Evolutionary conservation across 31 red algal species (phyloP), one percentile per base, ranked within the genome.

Genomic region (Endocladia muricata): DNA sequence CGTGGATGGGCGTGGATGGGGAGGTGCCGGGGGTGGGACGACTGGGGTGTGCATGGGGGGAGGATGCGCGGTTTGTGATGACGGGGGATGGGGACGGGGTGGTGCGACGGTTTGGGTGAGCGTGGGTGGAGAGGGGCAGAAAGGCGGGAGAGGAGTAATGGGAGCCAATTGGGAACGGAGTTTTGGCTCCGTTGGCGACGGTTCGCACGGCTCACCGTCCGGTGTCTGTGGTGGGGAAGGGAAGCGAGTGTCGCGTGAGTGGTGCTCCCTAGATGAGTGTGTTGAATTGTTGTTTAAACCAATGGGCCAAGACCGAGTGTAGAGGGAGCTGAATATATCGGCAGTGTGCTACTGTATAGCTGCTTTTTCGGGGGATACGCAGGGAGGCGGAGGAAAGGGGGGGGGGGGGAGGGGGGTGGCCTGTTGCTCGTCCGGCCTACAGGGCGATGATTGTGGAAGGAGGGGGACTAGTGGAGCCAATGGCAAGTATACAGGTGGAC

Each of bases 31-130:
- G 76, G 25, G 60, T 32, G 3, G 54, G 28, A 15, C 64, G 78
- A 22, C 65, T 55, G 61, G 77, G 77, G 3, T 36, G 62, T 9
- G 77, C 44, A 26, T 81, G 77, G 77, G 77, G 77, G 0, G 11
- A 64, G 15, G 60, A 81, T 43, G 61, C 77, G 1, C 41, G 43
- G 31, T 81, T 49, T n/a, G 49, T 81, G 25, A 26, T 81, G 22
- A 35, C 55, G 2, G 77, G 61, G 1, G 77, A 64, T 13, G 31
- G 2, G n/a, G 62, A 69, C 30, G 77, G 77, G 28, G 31, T 54
- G 23, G 32, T 81, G 31, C 63, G 34, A 0, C 40, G 61, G 55
- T 76, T 26, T 43, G 73, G 73, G 29, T 51, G 54, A n/a, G n/a
- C n/a, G n/a, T 2, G 7, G 48, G 43, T 17, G 8, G 25, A 22